Conservation (phyloP, 2,329 filamentous ascomycete species). For the Nakataea oryzae region DNA sequence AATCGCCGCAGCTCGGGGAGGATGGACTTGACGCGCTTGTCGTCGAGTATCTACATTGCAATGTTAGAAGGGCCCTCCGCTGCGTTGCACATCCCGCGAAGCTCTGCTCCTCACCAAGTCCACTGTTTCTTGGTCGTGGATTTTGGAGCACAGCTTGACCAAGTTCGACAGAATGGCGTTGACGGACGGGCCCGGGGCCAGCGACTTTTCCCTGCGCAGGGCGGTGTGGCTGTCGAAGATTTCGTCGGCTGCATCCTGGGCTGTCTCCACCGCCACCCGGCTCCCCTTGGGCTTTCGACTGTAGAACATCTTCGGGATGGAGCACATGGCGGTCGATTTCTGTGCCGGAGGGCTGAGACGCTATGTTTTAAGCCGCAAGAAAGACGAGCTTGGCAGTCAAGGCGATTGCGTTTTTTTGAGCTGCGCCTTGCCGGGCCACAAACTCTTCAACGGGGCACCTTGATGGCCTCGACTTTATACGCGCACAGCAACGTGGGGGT, state of each 20-base stretch:
- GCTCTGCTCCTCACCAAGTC: neutral
- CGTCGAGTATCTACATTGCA: conserved; percentile 19
- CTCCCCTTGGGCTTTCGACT: neutral
- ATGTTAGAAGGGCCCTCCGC: neutral
- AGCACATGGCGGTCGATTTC: neutral
- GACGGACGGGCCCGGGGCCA: neutral
- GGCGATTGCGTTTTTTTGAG: neutral
- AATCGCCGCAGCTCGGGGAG: conserved; percentile 25
- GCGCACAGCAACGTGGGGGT: neutral
- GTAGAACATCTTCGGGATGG: neutral
- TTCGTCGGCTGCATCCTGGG: neutral
- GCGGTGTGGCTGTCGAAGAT: neutral
- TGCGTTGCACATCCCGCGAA: neutral
- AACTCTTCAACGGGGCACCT: neutral
- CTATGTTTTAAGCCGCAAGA: neutral
- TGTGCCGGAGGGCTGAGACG: neutral
- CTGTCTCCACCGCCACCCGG: neutral
- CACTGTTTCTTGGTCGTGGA: neutral
- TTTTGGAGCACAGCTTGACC: neutral
- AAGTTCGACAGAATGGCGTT: neutral
- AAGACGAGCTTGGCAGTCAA: neutral
- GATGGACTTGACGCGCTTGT: conserved; percentile 19
- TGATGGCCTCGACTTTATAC: neutral
- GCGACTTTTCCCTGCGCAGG: neutral
- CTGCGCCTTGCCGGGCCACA: neutral